Percentiles rank a stretch among this genome's conserved stretches.
These are phyloP conservation scores for Aplosporella prunicola DNA, from an alignment of 2,329 filamentous ascomycete genomes.

Conservation along the genomic window DNA sequence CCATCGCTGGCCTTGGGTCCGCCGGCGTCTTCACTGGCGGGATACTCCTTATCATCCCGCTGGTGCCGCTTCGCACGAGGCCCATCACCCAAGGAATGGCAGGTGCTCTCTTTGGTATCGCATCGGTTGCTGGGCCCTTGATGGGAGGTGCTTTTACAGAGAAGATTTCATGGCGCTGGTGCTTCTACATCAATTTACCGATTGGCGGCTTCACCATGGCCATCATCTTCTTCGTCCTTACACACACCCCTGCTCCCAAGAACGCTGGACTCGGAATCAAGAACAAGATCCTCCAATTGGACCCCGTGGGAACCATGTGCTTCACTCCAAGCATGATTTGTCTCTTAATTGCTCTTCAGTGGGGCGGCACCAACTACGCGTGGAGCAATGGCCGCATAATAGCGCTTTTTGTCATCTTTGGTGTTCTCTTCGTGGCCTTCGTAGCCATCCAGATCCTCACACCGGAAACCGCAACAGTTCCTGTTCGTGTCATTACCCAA, in stretches of 20 bases:
- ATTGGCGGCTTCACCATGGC: constrained; percentile 37
- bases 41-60: constrained; percentile 17
- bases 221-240: constrained; percentile 30
- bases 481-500: constrained; percentile 33
- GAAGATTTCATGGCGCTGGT: constrained; percentile 39
- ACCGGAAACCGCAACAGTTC: constrained; percentile 30
- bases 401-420: constrained; percentile 36
- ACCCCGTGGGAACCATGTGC: constrained; percentile 34
- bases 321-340: constrained; percentile 41
- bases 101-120: constrained; percentile 38
- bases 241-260: constrained; percentile 19
- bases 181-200: constrained; percentile 46
- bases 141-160: constrained; percentile 39
- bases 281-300: constrained; percentile 32
- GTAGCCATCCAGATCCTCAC: constrained; percentile 28
- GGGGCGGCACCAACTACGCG: constrained; percentile 39
- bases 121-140: constrained; percentile 40
- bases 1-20: constrained; percentile 37
- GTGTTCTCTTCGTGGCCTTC: constrained; percentile 33
- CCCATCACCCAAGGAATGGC: constrained; percentile 29
- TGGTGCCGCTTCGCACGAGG: constrained; percentile 34
- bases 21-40: constrained; percentile 19
- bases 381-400: constrained; percentile 39
- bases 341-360: constrained; percentile 41
- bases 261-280: constrained; percentile 18